Conservation (phyloP, 257 asterid genomes). For the Solanum habrochaites region DNA sequence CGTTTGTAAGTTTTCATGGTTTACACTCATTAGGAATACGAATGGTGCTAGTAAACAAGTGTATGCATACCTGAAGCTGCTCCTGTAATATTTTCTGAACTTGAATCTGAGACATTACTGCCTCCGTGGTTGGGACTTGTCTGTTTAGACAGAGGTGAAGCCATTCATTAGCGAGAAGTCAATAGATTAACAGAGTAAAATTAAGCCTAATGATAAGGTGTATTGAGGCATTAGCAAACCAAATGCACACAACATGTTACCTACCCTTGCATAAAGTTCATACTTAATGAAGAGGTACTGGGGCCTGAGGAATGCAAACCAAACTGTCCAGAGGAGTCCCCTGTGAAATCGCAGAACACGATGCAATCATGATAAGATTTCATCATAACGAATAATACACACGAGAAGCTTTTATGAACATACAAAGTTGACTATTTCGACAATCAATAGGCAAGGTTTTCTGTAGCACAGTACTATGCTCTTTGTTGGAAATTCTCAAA, state of each 20-base stretch:
- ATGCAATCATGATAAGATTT: not conserved
- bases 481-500: not conserved
- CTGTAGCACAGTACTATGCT: not conserved
- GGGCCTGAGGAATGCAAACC: conserved; percentile 29
- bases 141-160: conserved; percentile 17
- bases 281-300: conserved; percentile 41
- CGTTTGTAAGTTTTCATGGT: not conserved
- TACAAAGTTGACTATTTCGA: not conserved
- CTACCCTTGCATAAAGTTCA: conserved; percentile 49
- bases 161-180: not conserved
- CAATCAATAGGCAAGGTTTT: not conserved
- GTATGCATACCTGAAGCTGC: conserved; percentile 56
- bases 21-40: not conserved
- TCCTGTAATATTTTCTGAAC: conserved; percentile 66
- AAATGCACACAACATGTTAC: not conserved
- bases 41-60: not conserved
- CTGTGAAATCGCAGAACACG: conserved; percentile 6
- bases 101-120: conserved; percentile 55
- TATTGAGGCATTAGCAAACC: not conserved
- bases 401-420: not conserved
- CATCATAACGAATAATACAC: not conserved
- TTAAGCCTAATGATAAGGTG: not conserved
- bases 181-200: not conserved
- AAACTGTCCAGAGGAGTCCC: conserved; percentile 38
- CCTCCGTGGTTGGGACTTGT: conserved; percentile 56